These are phyloP conservation scores for Picea abies DNA, from an alignment of 83 land plant species.

Conservation along the genomic window DNA sequence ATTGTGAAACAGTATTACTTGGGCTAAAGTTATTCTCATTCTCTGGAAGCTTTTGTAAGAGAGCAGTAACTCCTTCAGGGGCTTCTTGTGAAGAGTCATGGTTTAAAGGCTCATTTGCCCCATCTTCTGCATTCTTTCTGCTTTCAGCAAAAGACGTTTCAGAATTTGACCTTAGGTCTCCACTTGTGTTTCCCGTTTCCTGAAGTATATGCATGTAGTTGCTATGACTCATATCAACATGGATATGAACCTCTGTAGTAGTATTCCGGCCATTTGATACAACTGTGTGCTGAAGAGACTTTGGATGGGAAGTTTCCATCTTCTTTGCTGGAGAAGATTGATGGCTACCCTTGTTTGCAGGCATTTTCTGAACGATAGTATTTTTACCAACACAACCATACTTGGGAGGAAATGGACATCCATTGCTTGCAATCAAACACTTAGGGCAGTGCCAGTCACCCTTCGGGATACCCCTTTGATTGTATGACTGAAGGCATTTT, in stretches of 20 bases:
- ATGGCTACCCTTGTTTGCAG: conserved; percentile 11
- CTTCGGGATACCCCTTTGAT: conserved; percentile 57
- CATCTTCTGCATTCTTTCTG: not conserved
- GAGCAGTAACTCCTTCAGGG: not conserved
- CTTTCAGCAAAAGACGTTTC: not conserved
- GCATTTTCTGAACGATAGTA: conserved; percentile 20
- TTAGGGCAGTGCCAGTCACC: conserved; percentile 86
- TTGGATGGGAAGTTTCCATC: conserved; percentile 16
- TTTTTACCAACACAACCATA: conserved; percentile 80
- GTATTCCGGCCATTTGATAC: conserved; percentile 21
- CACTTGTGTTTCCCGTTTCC: not conserved
- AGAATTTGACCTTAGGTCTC: conserved; percentile 2
- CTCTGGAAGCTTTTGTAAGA: not conserved
- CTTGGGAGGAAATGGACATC: conserved; percentile 67
- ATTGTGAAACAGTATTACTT: not conserved
- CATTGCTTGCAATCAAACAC: conserved; percentile 56
- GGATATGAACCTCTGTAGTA: conserved; percentile 8
- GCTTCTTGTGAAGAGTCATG: not conserved
- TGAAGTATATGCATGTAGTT: not conserved
- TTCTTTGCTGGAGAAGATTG: conserved; percentile 31
- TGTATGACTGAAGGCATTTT: conserved; percentile 59
- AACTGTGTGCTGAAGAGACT: conserved; percentile 28
- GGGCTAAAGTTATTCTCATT: not conserved
- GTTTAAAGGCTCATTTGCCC: conserved; percentile 3
- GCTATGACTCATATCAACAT: not conserved